Conservation (phyloP, 805 yeast genomes). For the Lachancea mirantina region DNA sequence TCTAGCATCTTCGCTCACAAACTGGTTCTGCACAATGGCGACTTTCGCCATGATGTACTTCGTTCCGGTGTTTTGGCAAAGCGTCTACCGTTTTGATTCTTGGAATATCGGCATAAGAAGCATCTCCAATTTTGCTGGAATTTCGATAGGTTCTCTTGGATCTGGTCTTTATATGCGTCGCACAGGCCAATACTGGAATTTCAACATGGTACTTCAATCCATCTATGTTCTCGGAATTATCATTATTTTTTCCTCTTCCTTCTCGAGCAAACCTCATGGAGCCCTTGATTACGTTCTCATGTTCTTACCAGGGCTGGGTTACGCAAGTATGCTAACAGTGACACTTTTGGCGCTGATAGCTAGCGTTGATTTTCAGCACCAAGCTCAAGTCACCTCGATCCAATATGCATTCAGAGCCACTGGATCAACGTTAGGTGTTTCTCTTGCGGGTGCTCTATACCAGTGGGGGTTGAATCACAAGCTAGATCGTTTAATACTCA, state of each 20-base stretch:
- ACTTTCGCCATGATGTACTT: slow-evolving; percentile 58
- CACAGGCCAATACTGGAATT: slow-evolving; percentile 56
- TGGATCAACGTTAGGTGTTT: slow-evolving; percentile 72
- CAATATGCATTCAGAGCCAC: slow-evolving; percentile 80
- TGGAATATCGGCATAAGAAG: slow-evolving; percentile 51
- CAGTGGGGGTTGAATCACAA: slow-evolving; percentile 38
- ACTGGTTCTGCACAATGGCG: slow-evolving; percentile 66
- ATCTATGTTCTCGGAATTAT: slow-evolving; percentile 42
- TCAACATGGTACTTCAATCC: slow-evolving; percentile 38
- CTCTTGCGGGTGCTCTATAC: slow-evolving; percentile 61
- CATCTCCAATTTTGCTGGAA: slow-evolving; percentile 57
- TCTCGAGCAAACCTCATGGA: slow-evolving; percentile 21
- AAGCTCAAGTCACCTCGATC: slow-evolving; percentile 78
- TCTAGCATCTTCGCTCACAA: slow-evolving; percentile 55
- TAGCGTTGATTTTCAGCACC: slow-evolving; percentile 59
- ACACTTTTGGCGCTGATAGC: slow-evolving; percentile 70
- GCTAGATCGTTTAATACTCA: slow-evolving; percentile 20
- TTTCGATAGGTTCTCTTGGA: slow-evolving; percentile 57
- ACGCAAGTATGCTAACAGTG: slow-evolving; percentile 61
- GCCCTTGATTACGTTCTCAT: slow-evolving; percentile 39
- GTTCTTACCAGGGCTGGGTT: slow-evolving; percentile 55
- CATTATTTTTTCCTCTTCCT: slow-evolving; percentile 25
- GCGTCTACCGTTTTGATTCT: slow-evolving; percentile 47
- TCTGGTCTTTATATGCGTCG: slow-evolving; percentile 60
- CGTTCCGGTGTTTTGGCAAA: slow-evolving; percentile 58